Evolutionary conservation across 257 asterid species (phyloP), one percentile per base, ranked within the genome.

Genomic region (Osmanthus fragrans): DNA sequence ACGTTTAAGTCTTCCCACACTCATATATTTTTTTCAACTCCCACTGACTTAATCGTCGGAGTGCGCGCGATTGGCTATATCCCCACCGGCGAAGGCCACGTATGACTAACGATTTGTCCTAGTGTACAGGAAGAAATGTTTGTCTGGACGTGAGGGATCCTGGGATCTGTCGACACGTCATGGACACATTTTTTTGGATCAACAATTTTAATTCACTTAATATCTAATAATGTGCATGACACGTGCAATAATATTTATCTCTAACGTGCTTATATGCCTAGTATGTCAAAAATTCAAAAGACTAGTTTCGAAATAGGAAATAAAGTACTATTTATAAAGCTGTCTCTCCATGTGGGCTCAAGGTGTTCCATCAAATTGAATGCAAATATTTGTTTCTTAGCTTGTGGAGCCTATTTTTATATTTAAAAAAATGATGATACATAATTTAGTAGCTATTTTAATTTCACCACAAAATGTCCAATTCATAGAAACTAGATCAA

Each of bases 331-430:
- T 30, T 18, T 25, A 16, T 19, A 29, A 34, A 58, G 34, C 70
- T n/a, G n/a, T n/a, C 64, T 78, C 66, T 84, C 82, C 36, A 72
- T 60, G 87, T 81, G 85, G 82, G 83, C 56, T 51, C 79, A 29
- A 73, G 27, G 58, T 64, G 81, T 81, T 73, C 32, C 80, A 36
- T 81, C 87, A 81, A 37, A 42, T 18, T 82, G 34, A 51, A 76
- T 78, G 76, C 54, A 81, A 76, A 45, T 79, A 78, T 73, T 73
- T 81, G 76, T 82, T 80, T 73, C 81, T 70, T 54, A 68, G 73
- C 63, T 30, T 47, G 74, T 76, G 85, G 88, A 63, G 76, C 78
- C 85, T 18, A 32, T 2, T 25, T 70, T 63, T 71, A 13, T 18
- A 70, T 34, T n/a, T 4, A 13, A 37, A 75, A 30, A 18, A 76